Base-by-base conservation (phyloP, 176 grass and related monocot species). In the Aegilops bicornis region DNA sequence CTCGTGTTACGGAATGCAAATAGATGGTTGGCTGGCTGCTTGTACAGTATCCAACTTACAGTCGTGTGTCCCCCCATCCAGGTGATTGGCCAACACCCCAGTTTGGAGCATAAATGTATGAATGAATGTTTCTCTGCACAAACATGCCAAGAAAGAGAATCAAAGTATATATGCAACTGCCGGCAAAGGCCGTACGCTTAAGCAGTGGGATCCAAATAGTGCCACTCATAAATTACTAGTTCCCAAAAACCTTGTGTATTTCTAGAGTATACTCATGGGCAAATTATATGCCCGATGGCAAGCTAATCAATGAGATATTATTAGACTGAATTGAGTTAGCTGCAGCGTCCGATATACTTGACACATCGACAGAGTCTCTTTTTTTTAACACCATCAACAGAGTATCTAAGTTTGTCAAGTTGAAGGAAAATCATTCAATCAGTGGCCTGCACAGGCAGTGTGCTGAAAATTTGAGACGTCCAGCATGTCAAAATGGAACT, bases 61-160 rank as follows among this genome's bases (percentile, higher is more conserved):
- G 93, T 22, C 88, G 93, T 23, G 96, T 98, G 79, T 98, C 96
- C 79, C 96, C 76, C 96, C 97, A 4, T 98, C 96, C 42, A 96
- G 73, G 79, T 98, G 97, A 88, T 98, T 96, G 37, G 94, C 94
- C 16, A 96, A 84, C 76, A 98, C 67, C 32, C 76, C 89, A 82
- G 96, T 87, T 91, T 98, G 94, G 79, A 98, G 93, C 93, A 98
- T 98, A 86, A 98, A 98, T 78, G 94, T 92, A 82, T 90, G 85
- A 70, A 98, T 82, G 84, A 92, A 94, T 73, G 89, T 96, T 76
- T 98, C 97, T 15, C 97, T 98, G 89, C 76, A 86, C 59, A 82
- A 50, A 81, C 54, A 71, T 58, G 77, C 59, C 39, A 82, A 87
- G 16, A 71, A 87, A 79, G 24, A 82, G 3, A 35, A 80, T 86